Conservation (phyloP, 805 yeast species). For the Wickerhamiella azymoides region DNA sequence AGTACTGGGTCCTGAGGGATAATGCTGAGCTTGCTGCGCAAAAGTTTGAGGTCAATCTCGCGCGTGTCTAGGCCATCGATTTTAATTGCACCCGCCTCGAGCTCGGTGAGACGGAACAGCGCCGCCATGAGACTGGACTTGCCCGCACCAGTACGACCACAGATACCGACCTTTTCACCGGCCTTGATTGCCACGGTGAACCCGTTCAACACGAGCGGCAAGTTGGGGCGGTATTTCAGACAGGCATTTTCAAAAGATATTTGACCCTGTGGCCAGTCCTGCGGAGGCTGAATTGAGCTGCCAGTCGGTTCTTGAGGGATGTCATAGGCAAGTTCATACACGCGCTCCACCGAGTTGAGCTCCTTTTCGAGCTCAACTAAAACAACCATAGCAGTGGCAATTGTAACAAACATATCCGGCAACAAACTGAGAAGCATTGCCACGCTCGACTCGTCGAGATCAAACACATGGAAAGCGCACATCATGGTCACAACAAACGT, state of each 20-base stretch:
- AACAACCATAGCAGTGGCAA: slow-evolving; percentile 48
- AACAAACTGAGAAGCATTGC: slow-evolving; percentile 58
- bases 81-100: slow-evolving; percentile 36
- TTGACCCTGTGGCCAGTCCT: slow-evolving; percentile 55
- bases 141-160: slow-evolving; percentile 89
- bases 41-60: slow-evolving; percentile 47
- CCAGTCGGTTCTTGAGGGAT: slow-evolving; percentile 52
- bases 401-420: slow-evolving; percentile 38
- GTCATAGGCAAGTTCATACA: slow-evolving; percentile 47
- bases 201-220: slow-evolving; percentile 52
- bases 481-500: slow-evolving; percentile 43
- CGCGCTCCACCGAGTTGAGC: slow-evolving; percentile 63
- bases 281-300: slow-evolving; percentile 31
- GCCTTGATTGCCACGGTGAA: slow-evolving; percentile 37
- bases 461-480: slow-evolving; percentile 46
- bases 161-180: slow-evolving; percentile 63
- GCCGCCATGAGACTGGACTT: slow-evolving; percentile 60
- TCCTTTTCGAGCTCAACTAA: slow-evolving; percentile 62
- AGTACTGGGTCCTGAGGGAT: slow-evolving; percentile 86
- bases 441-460: slow-evolving; percentile 44
- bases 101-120: slow-evolving; percentile 52
- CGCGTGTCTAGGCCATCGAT: slow-evolving; percentile 62
- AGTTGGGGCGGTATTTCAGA: slow-evolving; percentile 46
- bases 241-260: slow-evolving; percentile 43
- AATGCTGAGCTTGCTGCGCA: slow-evolving; percentile 58